Percentiles rank a stretch among this genome's conserved stretches.
Conservation (phyloP, 2,329 filamentous ascomycete species). For the Emergomyces orientalis region DNA sequence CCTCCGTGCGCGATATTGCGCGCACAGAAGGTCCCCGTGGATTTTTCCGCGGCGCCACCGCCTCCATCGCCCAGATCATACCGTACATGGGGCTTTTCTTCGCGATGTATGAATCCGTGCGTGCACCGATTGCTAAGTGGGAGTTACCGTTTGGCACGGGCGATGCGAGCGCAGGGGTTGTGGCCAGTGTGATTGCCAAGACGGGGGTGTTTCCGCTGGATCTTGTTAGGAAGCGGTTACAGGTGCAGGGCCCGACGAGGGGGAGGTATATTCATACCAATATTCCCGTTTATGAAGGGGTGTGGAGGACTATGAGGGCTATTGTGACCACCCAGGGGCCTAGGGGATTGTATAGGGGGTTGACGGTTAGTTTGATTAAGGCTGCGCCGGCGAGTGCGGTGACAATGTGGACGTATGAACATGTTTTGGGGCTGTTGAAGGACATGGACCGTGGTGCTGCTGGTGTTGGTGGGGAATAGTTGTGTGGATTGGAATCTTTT, state of each 20-base stretch:
- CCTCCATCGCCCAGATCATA: slow-evolving; percentile 76
- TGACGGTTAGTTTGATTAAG: slow-evolving; percentile 84
- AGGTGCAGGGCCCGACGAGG: slow-evolving; percentile 87
- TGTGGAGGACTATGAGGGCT: slow-evolving; percentile 54
- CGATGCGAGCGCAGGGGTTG: slow-evolving; percentile 72
- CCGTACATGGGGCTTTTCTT: slow-evolving; percentile 99
- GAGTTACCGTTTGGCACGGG: slow-evolving; percentile 62
- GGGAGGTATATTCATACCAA: slow-evolving; percentile 70
- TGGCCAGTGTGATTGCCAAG: slow-evolving; percentile 74
- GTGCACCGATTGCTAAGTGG: slow-evolving; percentile 48
- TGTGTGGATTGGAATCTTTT: background rate
- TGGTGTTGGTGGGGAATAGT: slow-evolving; percentile 16
- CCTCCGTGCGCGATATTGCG: slow-evolving; percentile 63
- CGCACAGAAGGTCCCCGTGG: slow-evolving; percentile 64
- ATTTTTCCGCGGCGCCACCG: slow-evolving; percentile 80
- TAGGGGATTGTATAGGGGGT: slow-evolving; percentile 74
- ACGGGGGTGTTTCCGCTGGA: slow-evolving; percentile 88
- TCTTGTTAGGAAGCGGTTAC: slow-evolving; percentile 81
- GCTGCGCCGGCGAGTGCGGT: slow-evolving; percentile 86
- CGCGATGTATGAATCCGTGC: slow-evolving; percentile 69
- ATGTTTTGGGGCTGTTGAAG: slow-evolving; percentile 54
- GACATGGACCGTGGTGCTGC: slow-evolving; percentile 15
- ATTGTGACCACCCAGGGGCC: slow-evolving; percentile 67
- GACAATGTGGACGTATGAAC: slow-evolving; percentile 92
- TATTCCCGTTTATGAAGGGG: slow-evolving; percentile 72